These are phyloP conservation scores for Colletotrichum euphorbiae DNA, from an alignment of 2,329 filamentous ascomycete species.

Conservation along the genomic window DNA sequence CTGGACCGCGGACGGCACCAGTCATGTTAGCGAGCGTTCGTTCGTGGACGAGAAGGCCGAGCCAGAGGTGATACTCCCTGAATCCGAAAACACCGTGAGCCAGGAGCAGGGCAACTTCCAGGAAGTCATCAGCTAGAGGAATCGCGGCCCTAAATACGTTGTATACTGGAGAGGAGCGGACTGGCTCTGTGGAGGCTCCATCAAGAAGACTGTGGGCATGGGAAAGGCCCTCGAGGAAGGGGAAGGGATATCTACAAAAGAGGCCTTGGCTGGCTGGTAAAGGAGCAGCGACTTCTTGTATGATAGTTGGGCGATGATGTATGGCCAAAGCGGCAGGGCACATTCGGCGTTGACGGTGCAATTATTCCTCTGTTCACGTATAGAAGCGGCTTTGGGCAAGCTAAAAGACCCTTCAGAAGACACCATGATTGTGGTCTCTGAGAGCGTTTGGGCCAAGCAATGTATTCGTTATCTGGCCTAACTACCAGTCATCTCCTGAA, in stretches of 20 bases:
- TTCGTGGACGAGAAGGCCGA: constrained; percentile 79
- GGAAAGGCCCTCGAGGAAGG: background rate
- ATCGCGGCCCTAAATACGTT: background rate
- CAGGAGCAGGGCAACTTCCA: constrained; percentile 54
- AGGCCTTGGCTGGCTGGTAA: constrained; percentile 8
- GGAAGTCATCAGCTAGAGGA: constrained; percentile 49
- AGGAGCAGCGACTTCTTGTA: constrained; percentile 38
- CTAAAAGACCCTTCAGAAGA: constrained; percentile 1
- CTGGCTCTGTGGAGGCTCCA: background rate
- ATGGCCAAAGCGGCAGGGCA: constrained; percentile 36
- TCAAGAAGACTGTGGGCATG: too few relatives aligned
- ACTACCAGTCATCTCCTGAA: background rate
- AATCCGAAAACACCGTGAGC: constrained; percentile 51
- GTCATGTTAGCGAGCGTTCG: constrained; percentile 88
- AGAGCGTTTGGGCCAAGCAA: constrained; percentile 25
- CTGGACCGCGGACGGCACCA: constrained; percentile 77
- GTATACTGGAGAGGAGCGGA: background rate
- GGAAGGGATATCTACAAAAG: constrained; percentile 8
- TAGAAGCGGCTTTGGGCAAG: constrained; percentile 33
- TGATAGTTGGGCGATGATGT: constrained; percentile 39
- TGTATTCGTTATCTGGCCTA: constrained; percentile 24
- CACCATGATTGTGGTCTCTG: constrained; percentile 1
- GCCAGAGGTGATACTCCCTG: constrained; percentile 80
- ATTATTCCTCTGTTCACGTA: constrained; percentile 33
- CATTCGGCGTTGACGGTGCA: constrained; percentile 35